Evolutionary conservation across 2,329 filamentous ascomycete species (phyloP), one percentile per base, ranked within the genome.

Genomic region (Chrysosporium queenslandicum): DNA sequence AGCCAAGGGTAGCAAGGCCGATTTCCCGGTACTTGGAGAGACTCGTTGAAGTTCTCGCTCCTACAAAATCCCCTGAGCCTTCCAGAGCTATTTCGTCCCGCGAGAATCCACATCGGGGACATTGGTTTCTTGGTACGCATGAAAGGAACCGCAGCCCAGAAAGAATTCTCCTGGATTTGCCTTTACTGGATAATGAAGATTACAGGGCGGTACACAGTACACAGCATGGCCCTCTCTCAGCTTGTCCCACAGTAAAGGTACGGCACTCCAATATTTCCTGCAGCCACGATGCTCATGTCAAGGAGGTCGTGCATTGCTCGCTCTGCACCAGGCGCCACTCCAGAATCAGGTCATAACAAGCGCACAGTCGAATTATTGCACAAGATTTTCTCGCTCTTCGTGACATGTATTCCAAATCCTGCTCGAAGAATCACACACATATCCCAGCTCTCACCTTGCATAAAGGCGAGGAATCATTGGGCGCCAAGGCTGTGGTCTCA

Each of bases 1-100:
- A 43, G 47, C 47, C 27, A 50, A 42, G 37, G 36, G 37, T 6
- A 41, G 42, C n/a, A 23, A 45, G 42, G 42, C 42, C 25, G n/a
- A 30, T 32, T 45, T 45, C n/a, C 42, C 23, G 42, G 25, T 30
- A 32, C 32, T 20, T 45, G n/a, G 27, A 21, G 21, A 16, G 23
- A 23, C 23, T 37, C 18, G 40, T 8, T 27, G 40, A 43, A n/a
- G 40, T 12, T 45, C 21, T 29, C n/a, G 27, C n/a, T 18, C 1
- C 23, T 32, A 32, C 27, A 45, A 27, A 29, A 25, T 16, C 40
- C 14, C 40, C 40, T 21, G 37, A 23, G 23, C 29, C 32, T 21
- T 16, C 29, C 29, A 16, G 4, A 14, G n/a, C 29, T 20, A 46
- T 34, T 27, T 43, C 20, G 36, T n/a, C 32, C 32, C 32, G 32